Conservation (phyloP, 805 yeast species). For the Kurtzmaniella cleridarum region DNA sequence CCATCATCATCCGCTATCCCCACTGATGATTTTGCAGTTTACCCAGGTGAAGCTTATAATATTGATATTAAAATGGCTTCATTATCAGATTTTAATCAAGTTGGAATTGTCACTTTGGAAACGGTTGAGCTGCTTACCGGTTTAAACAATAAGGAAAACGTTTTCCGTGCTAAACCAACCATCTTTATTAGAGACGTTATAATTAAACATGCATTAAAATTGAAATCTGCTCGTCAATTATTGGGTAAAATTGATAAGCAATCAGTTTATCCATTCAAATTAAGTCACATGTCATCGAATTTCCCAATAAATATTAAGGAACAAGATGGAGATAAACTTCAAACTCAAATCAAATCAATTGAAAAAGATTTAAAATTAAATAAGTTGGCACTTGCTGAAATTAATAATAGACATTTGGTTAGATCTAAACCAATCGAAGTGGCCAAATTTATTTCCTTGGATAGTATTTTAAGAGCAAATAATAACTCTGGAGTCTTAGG, state of each 20-base stretch:
- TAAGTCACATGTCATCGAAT: constrained; percentile 58
- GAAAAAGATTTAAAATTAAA: constrained; percentile 54
- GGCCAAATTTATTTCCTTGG: constrained; percentile 70
- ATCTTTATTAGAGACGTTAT: constrained; percentile 83
- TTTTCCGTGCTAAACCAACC: constrained; percentile 58
- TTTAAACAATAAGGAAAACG: constrained; percentile 47
- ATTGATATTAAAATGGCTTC: constrained; percentile 82
- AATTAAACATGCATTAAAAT: constrained; percentile 68
- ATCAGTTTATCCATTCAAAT: constrained; percentile 90
- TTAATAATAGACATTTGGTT: constrained; percentile 72
- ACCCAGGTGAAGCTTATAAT: constrained; percentile 80
- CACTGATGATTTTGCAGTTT: constrained; percentile 63
- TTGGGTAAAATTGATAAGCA: constrained; percentile 65
- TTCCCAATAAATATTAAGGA: constrained; percentile 51
- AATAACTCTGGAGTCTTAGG: constrained; percentile 67
- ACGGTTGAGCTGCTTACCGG: constrained; percentile 62
- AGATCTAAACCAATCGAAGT: constrained; percentile 67
- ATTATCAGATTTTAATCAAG: constrained; percentile 44
- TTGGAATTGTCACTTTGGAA: constrained; percentile 66
- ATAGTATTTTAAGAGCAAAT: constrained; percentile 53
- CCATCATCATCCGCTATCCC: constrained; percentile 59
- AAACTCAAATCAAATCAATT: constrained; percentile 36
- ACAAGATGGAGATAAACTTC: constrained; percentile 22
- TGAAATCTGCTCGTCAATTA: constrained; percentile 68
- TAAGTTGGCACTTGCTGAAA: constrained; percentile 75